phyloP scores from a whole-genome alignment of 192 early-diverging fungal genomes.

The Podila horticola region DNA sequence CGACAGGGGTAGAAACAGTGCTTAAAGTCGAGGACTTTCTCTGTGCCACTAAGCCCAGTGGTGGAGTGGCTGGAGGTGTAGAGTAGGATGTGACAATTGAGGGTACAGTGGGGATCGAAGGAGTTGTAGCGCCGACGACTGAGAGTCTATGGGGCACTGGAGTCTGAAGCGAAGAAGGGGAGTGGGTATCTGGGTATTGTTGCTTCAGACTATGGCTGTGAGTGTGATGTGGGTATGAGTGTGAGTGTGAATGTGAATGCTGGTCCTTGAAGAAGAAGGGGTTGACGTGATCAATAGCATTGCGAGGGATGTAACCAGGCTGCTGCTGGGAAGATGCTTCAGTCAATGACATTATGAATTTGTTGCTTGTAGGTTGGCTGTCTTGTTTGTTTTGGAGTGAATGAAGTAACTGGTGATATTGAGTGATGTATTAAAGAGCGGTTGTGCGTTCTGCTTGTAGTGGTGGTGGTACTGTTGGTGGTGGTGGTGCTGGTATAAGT shows the following conservation, averaged over 20 bases:
- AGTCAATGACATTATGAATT: background rate
- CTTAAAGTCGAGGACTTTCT: background rate
- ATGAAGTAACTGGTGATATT: too few species aligned
- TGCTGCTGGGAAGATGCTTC: constrained; percentile 1
- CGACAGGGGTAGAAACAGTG: background rate
- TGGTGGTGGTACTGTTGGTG: too few species aligned
- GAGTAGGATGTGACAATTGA: constrained; percentile 16
- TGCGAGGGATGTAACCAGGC: constrained; percentile 33
- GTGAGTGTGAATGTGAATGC: constrained; percentile 9
- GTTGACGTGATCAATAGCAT: constrained; percentile 40
- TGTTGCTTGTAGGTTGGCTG: too few species aligned
- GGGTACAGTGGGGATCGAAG: background rate
- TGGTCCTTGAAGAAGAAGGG: constrained; percentile 45
- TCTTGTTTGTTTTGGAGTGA: too few species aligned
- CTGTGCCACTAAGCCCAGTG: constrained; percentile 1
- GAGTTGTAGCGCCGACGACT: constrained; percentile 11
- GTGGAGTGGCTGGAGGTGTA: constrained; percentile 47
- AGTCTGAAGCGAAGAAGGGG: constrained; percentile 22
- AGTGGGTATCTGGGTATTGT: constrained; percentile 8
- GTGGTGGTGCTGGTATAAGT: too few species aligned
- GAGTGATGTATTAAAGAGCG: too few species aligned
- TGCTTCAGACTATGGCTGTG: constrained; percentile 5
- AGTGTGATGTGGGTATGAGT: constrained; percentile 9
- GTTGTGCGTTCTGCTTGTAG: too few species aligned
- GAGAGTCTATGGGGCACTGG: constrained; percentile 38